phyloP scores from a whole-genome alignment of 345 rosid genomes.

The Citrus trifoliata region DNA sequence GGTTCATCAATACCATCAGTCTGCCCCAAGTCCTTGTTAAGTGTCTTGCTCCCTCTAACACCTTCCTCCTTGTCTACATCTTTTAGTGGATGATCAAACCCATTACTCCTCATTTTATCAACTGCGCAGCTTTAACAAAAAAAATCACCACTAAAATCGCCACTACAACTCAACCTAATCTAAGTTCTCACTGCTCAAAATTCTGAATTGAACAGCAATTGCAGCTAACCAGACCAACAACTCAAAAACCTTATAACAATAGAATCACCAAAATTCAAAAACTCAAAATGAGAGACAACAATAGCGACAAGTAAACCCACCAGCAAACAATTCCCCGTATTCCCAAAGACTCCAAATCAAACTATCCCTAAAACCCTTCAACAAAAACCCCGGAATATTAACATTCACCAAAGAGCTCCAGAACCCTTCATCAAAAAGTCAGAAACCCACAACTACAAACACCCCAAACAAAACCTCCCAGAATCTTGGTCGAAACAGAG shows the following conservation, averaged over 20 bases:
- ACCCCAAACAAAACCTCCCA: not conserved
- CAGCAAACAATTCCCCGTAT: not conserved
- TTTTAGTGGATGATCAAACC: slow-evolving; percentile 43
- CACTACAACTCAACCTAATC: not conserved
- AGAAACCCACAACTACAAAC: not conserved
- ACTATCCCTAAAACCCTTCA: slow-evolving; percentile 4
- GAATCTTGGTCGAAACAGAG: not conserved
- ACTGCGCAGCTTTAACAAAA: slow-evolving; percentile 10
- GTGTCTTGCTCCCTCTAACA: slow-evolving; percentile 25
- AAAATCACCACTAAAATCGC: not conserved
- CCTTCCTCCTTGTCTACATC: slow-evolving; percentile 26
- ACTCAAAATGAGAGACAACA: not conserved
- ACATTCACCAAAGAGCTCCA: slow-evolving; percentile 2
- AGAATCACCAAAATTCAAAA: not conserved
- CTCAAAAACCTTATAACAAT: not conserved
- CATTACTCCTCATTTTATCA: slow-evolving; percentile 54
- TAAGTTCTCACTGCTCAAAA: slow-evolving; percentile 1
- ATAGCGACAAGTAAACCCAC: not conserved
- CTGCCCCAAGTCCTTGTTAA: slow-evolving; percentile 14
- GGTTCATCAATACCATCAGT: slow-evolving; percentile 14
- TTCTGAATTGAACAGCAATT: not conserved
- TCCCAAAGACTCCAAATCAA: slow-evolving; percentile 1
- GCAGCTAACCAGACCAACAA: not conserved
- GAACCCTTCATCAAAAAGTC: slow-evolving; percentile 5
- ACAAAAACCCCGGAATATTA: not conserved